These are phyloP conservation scores for Globisporangium recalcitrans DNA, from an alignment of 352 stramenopile genomes.

Conservation along the genomic window DNA sequence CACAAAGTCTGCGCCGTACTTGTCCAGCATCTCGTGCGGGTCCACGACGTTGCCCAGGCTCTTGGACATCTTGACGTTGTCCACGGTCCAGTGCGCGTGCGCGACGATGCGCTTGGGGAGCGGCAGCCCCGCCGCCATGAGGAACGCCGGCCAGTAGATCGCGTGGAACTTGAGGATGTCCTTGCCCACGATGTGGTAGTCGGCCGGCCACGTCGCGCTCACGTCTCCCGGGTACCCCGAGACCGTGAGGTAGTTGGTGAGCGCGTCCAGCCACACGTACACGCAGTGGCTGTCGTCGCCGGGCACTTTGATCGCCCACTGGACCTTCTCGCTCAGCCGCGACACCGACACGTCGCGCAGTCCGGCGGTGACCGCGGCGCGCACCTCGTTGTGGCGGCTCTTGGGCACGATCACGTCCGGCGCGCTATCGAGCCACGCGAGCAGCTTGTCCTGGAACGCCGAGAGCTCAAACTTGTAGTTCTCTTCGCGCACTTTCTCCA, in stretches of 20 bases:
- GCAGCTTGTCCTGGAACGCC: slow-evolving; percentile 89
- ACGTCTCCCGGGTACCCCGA: slow-evolving; percentile 85
- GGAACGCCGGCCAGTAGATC: slow-evolving; percentile 98
- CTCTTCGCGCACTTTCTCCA: slow-evolving; percentile 95
- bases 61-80: slow-evolving; percentile 99
- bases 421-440: slow-evolving; percentile 84
- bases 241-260: slow-evolving; percentile 98
- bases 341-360: slow-evolving; percentile 97
- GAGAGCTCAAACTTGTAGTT: slow-evolving; percentile 99
- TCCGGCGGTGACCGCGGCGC: slow-evolving; percentile 84
- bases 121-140: slow-evolving; percentile 90
- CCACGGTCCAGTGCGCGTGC: slow-evolving; percentile 98
- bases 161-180: slow-evolving; percentile 99
- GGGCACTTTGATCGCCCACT: slow-evolving; percentile 96
- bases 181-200: slow-evolving; percentile 96
- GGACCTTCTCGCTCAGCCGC: slow-evolving; percentile 90
- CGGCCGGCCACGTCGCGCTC: slow-evolving; percentile 52
- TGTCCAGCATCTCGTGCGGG: slow-evolving; percentile 88
- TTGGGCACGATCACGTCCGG: slow-evolving; percentile 91
- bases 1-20: slow-evolving; percentile 92
- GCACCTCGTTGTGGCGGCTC: slow-evolving; percentile 90
- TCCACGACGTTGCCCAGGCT: slow-evolving; percentile 98
- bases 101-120: slow-evolving; percentile 94
- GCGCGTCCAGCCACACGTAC: slow-evolving; percentile 99
- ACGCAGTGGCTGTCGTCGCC: slow-evolving; percentile 91